Evolutionary conservation across 2,329 filamentous ascomycete genomes (phyloP).

Genomic region (Ceratocystis alfenasii): DNA sequence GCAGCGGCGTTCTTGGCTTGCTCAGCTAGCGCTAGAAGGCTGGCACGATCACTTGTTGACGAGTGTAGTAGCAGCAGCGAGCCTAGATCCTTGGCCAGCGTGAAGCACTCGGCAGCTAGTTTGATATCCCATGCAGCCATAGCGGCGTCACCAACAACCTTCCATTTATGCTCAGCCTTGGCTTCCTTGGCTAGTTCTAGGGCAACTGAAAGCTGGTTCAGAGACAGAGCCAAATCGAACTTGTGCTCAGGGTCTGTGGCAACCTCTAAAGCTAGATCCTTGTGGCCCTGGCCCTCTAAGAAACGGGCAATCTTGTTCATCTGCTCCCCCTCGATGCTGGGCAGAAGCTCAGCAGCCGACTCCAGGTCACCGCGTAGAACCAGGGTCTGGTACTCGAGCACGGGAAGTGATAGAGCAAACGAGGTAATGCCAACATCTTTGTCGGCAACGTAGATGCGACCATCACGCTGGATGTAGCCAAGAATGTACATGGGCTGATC

Average conservation of each 20-base stretch:
- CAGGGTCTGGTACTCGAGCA: constrained; percentile 93
- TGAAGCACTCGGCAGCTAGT: constrained; percentile 87
- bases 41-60: constrained; percentile 66
- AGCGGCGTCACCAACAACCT: constrained; percentile 87
- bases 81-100: constrained; percentile 77
- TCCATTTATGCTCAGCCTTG: constrained; percentile 95
- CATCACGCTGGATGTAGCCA: constrained; percentile 89
- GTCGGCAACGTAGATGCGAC: constrained; percentile 87
- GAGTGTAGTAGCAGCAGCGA: constrained; percentile 81
- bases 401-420: constrained; percentile 78
- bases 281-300: constrained; percentile 92
- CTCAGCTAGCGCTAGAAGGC: constrained; percentile 57
- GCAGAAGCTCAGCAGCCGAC: constrained; percentile 70
- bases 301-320: constrained; percentile 98
- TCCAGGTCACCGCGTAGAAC: constrained; percentile 92
- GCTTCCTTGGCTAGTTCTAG: constrained; percentile 71
- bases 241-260: constrained; percentile 93
- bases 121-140: constrained; percentile 74
- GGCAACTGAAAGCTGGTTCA: constrained; percentile 76
- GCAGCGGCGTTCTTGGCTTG: constrained; percentile 66
- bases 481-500: constrained; percentile 91
- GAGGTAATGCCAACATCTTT: constrained; percentile 90
- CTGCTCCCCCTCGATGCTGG: constrained; percentile 77
- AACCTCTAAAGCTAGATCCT: constrained; percentile 87
- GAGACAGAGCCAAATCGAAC: constrained; percentile 76